These are phyloP conservation scores for Penicillium maclennaniae DNA, from an alignment of 495 filamentous ascomycete genomes.

Conservation along the genomic window DNA sequence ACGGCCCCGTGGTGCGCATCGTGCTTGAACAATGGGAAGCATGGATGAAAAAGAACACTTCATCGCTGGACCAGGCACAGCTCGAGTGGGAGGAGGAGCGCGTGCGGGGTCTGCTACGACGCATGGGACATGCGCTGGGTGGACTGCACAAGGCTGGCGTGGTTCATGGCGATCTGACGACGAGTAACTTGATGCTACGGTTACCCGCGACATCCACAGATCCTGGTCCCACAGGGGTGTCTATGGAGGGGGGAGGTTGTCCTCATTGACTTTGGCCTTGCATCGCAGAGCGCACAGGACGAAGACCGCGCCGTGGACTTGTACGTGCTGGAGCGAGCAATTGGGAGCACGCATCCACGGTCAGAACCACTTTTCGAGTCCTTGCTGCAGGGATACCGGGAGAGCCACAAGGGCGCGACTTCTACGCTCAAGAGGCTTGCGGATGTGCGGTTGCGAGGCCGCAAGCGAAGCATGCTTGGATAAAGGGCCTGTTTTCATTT, in stretches of 20 bases:
- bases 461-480: slow-evolving; percentile 96
- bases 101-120: slow-evolving; percentile 58
- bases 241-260: slow-evolving; percentile 72
- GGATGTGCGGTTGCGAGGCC: slow-evolving; percentile 92
- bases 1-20: slow-evolving; percentile 64
- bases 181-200: slow-evolving; percentile 91
- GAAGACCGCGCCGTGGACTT: slow-evolving; percentile 96
- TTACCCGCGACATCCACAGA: slow-evolving; percentile 18
- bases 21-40: slow-evolving; percentile 63
- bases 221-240: slow-evolving; percentile 12
- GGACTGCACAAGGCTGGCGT: slow-evolving; percentile 76
- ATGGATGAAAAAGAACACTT: slow-evolving; percentile 32
- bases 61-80: slow-evolving; percentile 17
- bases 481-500: slow-evolving; percentile 32
- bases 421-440: slow-evolving; percentile 73
- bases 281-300: slow-evolving; percentile 73
- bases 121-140: slow-evolving; percentile 74
- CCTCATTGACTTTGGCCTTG: slow-evolving; percentile 94
- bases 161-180: slow-evolving; percentile 94
- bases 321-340: slow-evolving; percentile 95
- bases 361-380: slow-evolving; percentile 73
- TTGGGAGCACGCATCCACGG: slow-evolving; percentile 87
- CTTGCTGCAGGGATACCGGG: slow-evolving; percentile 58
- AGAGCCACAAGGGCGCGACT: slow-evolving; percentile 54
- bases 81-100: slow-evolving; percentile 39